phyloP scores from a whole-genome alignment of 2,329 filamentous ascomycete species.

The Akanthomyces uredinophilus region DNA sequence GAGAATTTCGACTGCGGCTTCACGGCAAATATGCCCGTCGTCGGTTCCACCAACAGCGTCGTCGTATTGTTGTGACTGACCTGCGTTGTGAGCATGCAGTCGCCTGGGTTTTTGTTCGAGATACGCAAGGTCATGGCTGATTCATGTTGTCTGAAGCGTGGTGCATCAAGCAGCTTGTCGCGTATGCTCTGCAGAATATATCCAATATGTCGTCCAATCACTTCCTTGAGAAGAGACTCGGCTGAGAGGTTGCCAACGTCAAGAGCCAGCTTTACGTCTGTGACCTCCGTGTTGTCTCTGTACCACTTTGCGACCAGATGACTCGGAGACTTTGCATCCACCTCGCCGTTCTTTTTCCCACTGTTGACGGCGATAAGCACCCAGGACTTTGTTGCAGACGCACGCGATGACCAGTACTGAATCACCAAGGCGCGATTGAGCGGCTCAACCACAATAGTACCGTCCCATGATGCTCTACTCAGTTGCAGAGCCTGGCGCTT shows the following conservation, averaged over 20 bases:
- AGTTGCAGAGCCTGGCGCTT: conserved; percentile 71
- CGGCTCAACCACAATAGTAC: conserved; percentile 70
- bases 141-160: conserved; percentile 56
- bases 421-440: conserved; percentile 78
- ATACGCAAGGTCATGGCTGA: conserved; percentile 54
- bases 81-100: conserved; percentile 64
- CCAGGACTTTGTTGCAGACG: conserved; percentile 68
- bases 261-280: conserved; percentile 61
- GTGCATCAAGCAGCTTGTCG: conserved; percentile 51
- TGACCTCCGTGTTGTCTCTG: conserved; percentile 70
- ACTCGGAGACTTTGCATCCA: conserved; percentile 44
- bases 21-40: conserved; percentile 71
- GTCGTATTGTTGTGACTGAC: conserved; percentile 59
- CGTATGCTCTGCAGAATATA: conserved; percentile 65
- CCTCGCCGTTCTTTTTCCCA: conserved; percentile 41
- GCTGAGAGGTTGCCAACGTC: conserved; percentile 65
- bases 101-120: conserved; percentile 57
- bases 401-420: conserved; percentile 78
- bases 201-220: conserved; percentile 70
- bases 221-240: conserved; percentile 65
- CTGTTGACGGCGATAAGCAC: conserved; percentile 78
- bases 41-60: conserved; percentile 65
- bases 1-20: conserved; percentile 57
- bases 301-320: conserved; percentile 72
- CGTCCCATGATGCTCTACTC: conserved; percentile 67